Percentiles rank a stretch among this genome's conserved stretches.
phyloP scores from a whole-genome alignment of 768 basidiomycete genomes.

The Coprinopsis strossmayeri region DNA sequence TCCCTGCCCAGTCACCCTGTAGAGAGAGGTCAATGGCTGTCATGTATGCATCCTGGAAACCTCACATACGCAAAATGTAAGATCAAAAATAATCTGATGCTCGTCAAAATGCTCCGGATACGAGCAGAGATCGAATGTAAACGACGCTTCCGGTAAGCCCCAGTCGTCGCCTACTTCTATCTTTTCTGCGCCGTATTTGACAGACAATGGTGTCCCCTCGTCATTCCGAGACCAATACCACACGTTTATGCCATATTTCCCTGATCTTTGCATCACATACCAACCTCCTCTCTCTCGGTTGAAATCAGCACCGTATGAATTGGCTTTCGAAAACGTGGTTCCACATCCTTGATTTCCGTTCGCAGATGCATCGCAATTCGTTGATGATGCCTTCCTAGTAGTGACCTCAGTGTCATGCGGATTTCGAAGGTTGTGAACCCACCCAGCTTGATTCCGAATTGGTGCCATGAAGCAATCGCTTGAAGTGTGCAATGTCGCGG shows the following conservation, averaged over 20 bases:
- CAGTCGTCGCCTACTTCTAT: conserved; percentile 21
- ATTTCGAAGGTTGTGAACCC: conserved; percentile 10
- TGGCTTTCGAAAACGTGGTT: conserved; percentile 29
- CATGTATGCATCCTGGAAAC: not conserved
- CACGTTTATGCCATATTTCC: conserved; percentile 38
- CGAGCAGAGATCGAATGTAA: conserved; percentile 42
- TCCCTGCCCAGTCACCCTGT: conserved; percentile 51
- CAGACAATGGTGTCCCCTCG: conserved; percentile 33
- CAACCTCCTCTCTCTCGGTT: conserved; percentile 53
- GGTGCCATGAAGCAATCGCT: conserved; percentile 40
- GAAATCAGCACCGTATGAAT: conserved; percentile 42
- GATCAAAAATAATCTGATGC: conserved; percentile 50
- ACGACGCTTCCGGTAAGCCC: conserved; percentile 43
- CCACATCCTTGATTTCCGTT: conserved; percentile 63
- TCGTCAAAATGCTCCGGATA: conserved; percentile 45
- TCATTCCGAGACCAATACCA: conserved; percentile 58
- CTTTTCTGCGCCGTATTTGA: conserved; percentile 18
- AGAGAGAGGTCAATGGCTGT: conserved; percentile 1
- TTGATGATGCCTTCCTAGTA: conserved; percentile 31
- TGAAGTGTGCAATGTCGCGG: conserved; percentile 49
- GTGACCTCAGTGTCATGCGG: conserved; percentile 1
- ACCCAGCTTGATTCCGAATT: conserved; percentile 41
- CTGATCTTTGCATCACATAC: conserved; percentile 45
- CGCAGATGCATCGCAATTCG: conserved; percentile 40
- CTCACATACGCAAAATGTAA: conserved; percentile 54